Conservation (phyloP, 2,329 filamentous ascomycete species). For the Ceratocystis diversiconidia region DNA sequence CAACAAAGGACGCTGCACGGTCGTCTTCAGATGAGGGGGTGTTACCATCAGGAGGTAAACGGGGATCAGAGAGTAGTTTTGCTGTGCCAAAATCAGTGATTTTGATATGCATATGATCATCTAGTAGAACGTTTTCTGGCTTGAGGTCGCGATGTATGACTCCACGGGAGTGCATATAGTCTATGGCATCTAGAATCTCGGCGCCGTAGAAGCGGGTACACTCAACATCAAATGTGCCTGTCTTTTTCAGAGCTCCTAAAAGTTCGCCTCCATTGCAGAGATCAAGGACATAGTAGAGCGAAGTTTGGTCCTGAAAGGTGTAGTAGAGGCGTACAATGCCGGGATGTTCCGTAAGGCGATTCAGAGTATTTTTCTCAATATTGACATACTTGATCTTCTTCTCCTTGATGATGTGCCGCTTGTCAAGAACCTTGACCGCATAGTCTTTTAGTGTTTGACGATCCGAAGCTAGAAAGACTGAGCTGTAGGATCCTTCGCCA, state of each 20-base stretch:
- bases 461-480: conserved; percentile 83
- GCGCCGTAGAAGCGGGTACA: conserved; percentile 90
- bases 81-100: conserved; percentile 98
- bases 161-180: conserved; percentile 93
- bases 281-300: conserved; percentile 92
- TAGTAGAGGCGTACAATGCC: conserved; percentile 95
- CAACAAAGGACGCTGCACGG: conserved; percentile 86
- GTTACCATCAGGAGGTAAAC: background rate
- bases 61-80: conserved; percentile 50
- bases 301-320: conserved; percentile 94
- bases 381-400: conserved; percentile 99
- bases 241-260: conserved; percentile 82
- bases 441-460: conserved; percentile 91
- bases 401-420: conserved; percentile 98
- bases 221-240: conserved; percentile 86
- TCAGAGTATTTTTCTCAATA: conserved; percentile 96
- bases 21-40: conserved; percentile 42
- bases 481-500: conserved; percentile 95
- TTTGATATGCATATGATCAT: conserved; percentile 94
- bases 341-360: conserved; percentile 88
- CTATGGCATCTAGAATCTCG: conserved; percentile 85
- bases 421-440: conserved; percentile 95
- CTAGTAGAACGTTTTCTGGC: conserved; percentile 88
- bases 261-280: conserved; percentile 85
- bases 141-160: conserved; percentile 96